Conservation (phyloP, 208 protist species). For the Acanthamoeba castellanii region DNA sequence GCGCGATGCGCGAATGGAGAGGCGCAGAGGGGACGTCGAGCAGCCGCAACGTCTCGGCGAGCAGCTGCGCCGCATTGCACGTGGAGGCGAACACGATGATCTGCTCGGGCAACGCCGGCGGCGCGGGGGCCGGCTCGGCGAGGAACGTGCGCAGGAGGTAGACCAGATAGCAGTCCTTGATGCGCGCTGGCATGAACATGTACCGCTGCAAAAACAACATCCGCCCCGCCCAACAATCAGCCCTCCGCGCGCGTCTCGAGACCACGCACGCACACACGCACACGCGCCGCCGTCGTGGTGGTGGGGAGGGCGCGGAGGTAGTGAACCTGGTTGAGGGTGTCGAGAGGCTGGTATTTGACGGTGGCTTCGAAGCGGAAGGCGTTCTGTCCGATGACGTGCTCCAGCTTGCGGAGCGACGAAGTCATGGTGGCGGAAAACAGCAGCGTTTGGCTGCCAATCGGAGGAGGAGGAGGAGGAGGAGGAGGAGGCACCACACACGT, state of each 20-base stretch:
- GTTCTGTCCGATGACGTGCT: conserved; percentile 55
- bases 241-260: too few relatives aligned
- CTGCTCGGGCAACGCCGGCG: neutral
- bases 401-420: conserved; percentile 74
- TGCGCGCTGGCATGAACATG: conserved; percentile 85
- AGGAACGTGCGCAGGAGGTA: conserved; percentile 79
- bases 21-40: conserved; percentile 75
- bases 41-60: conserved; percentile 77
- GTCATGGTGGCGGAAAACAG: conserved; percentile 92
- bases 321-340: conserved; percentile 14
- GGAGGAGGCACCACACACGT: too few relatives aligned
- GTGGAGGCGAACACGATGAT: conserved; percentile 23
- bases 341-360: neutral
- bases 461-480: too few relatives aligned
- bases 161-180: conserved; percentile 85
- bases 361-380: conserved; percentile 76
- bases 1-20: conserved; percentile 73
- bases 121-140: neutral
- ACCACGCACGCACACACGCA: too few relatives aligned
- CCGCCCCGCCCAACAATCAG: too few relatives aligned
- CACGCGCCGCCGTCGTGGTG: too few relatives aligned
- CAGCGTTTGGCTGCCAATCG: conserved; percentile 87
- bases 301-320: too few relatives aligned
- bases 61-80: conserved; percentile 66
- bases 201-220: conserved; percentile 80